Conservation (phyloP, 768 basidiomycete species). For the Sarcodon sp. region DNA sequence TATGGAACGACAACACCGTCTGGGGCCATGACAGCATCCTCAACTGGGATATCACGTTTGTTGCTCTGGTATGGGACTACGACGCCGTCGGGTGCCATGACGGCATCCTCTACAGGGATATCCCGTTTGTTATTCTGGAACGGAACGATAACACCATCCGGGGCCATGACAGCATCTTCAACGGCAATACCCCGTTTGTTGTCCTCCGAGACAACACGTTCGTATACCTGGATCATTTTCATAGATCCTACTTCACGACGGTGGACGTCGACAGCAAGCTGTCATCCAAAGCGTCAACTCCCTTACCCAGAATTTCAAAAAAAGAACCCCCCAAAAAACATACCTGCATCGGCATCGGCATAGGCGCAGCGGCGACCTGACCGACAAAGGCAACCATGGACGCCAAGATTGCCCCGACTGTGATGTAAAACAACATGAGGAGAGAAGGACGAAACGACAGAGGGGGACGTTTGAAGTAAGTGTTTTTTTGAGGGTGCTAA, state of each 20-base stretch:
- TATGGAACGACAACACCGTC: conserved; percentile 20
- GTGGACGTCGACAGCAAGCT: conserved; percentile 8
- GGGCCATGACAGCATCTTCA: conserved; percentile 21
- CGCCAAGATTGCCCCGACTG: conserved; percentile 25
- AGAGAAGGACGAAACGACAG: conserved; percentile 11
- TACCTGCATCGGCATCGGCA: conserved; percentile 30
- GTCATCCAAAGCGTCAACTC: background rate
- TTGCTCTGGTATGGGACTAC: conserved; percentile 15
- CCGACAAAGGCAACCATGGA: conserved; percentile 31
- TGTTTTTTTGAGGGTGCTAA: conserved; percentile 4
- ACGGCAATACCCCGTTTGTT: conserved; percentile 15
- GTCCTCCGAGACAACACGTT: conserved; percentile 14
- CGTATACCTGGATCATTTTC: conserved; percentile 30
- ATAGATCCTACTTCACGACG: conserved; percentile 20
- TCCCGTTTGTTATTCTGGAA: conserved; percentile 11
- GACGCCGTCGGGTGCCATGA: conserved; percentile 21
- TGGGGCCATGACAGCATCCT: conserved; percentile 20
- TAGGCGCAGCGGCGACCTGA: conserved; percentile 24
- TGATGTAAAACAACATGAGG: conserved; percentile 31
- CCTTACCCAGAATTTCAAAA: background rate
- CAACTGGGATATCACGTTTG: conserved; percentile 11
- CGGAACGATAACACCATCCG: conserved; percentile 17
- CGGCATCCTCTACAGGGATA: conserved; percentile 17
- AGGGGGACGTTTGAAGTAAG: conserved; percentile 10
- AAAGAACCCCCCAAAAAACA: conserved; percentile 7